phyloP scores from a whole-genome alignment of 192 early-diverging fungal species.

The Lobosporangium transversale region DNA sequence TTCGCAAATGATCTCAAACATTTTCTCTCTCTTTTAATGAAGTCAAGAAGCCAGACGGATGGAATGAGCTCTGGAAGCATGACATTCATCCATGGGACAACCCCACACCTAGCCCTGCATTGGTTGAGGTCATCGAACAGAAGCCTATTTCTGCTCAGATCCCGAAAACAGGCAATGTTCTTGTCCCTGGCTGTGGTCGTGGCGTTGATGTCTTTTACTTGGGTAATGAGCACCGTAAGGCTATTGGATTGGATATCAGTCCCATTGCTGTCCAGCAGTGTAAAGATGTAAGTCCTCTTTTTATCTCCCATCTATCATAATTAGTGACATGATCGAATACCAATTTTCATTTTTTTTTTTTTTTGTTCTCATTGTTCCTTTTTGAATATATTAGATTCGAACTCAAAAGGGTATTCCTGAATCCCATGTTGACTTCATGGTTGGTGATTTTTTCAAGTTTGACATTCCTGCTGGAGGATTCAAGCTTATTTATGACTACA shows the following conservation, averaged over 20 bases:
- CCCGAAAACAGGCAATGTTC: constrained; percentile 56
- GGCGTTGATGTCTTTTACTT: constrained; percentile 84
- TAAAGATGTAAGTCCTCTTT: constrained; percentile 35
- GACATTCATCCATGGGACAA: constrained; percentile 62
- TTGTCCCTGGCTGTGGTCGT: constrained; percentile 73
- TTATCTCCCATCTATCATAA: not conserved
- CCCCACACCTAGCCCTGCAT: constrained; percentile 56
- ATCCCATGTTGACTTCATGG: constrained; percentile 62
- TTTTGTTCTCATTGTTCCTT: not conserved
- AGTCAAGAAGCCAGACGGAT: no score
- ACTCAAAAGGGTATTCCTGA: constrained; percentile 37
- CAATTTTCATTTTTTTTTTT: not conserved
- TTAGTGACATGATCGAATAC: not conserved
- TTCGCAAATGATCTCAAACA: no score
- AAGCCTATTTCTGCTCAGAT: constrained; percentile 50
- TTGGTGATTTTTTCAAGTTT: constrained; percentile 81
- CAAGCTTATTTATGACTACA: constrained; percentile 86
- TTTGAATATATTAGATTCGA: constrained; percentile 26
- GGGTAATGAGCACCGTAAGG: constrained; percentile 65
- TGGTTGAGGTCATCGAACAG: constrained; percentile 59
- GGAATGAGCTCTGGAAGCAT: constrained; percentile 58
- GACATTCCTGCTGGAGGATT: constrained; percentile 62
- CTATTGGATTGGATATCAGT: constrained; percentile 76
- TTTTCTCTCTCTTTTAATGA: no score
- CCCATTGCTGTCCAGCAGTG: constrained; percentile 68